Evolutionary conservation across 495 filamentous ascomycete genomes (phyloP), one percentile per base, ranked within the genome.

Genomic region (Paragyromitra xinjiangensis): DNA sequence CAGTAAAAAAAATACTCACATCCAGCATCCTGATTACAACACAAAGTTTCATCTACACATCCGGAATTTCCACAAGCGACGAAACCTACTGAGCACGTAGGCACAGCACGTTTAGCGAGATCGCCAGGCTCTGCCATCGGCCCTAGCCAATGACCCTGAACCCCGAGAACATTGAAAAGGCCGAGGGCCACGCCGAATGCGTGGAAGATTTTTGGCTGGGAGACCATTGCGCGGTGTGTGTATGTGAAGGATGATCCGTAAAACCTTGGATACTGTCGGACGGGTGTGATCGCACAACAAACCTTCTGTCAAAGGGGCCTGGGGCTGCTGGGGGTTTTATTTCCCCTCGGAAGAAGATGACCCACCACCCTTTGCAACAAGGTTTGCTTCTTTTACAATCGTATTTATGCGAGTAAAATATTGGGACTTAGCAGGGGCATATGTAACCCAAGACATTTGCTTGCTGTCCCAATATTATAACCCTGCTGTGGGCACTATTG

Each of bases 11-110:
- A 34, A 3, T 34, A 78, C 75, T 64, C 53, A 78, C 75, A 78
- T 56, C 3, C 56, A 70, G 22, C 48, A 64, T 11, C 63, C 3
- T 19, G n/a, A 63, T 78, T 77, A 42, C 75, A 78, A n/a, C 75
- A 78, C 4, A 44, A 45, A 29, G 6, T 4, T 6, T 29, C 0
- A 1, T 34, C 26, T 16, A 77, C 2, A 45, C 75, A 78, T 19
- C 75, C 75, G 14, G 24, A 42, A 37, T 24, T 29, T 37, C 75
- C 75, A 45, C 75, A 78, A 3, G 45, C 11, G 34, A 40, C 61
- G 8, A 6, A 64, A 6, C 75, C 75, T 3, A 16, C 0, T 26
- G 40, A 6, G 53, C 75, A 78, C 1, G 24, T 26, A 19, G 59
- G 8, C 3, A 14, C 5, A 11, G 22, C 9, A 37, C 56, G 59